Evolutionary conservation across 192 early-diverging fungal genomes (phyloP), one percentile per base, ranked within the genome.

Genomic region (Mortierella alpina): DNA sequence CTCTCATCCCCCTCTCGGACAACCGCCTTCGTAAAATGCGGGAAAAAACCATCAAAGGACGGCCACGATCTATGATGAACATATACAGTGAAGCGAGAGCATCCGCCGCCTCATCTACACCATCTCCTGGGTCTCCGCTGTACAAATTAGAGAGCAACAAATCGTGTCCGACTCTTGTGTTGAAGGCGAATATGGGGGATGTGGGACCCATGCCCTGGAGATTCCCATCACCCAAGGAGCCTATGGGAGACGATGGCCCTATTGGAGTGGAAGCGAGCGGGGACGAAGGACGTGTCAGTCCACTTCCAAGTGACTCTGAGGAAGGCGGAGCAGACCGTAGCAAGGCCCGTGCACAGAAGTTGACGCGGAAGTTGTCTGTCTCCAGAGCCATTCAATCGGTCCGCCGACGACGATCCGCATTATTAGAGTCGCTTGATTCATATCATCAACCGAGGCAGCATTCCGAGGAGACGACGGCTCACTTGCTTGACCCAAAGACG

Each of bases 21-120:
- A 69, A 40, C 52, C 72, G 69, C 18, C 46, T 68, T 0, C 53
- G 17, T 5, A 58, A 48, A n/a, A 59, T 14, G 31, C 64, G 68
- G 17, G 44, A 63, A 51, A 50, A 44, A n/a, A 39, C 77, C 5
- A 40, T 72, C 15, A n/a, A 15, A 11, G 50, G 64, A 22, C 64
- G 76, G 5, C 70, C 70, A 5, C 31, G 10, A 18, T 80, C 77
- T 14, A 79, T 78, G 75, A 40, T 66, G 41, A 63, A 59, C 12
- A 14, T 70, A 6, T 56, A 56, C 8, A 7, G 22, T 1, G 18
- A 49, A 12, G 20, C 22, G 6, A 39, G 49, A 1, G 52, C 55
- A 39, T 63, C 63, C 10, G 11, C n/a, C 18, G 11, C 42, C 7
- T 20, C 42, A 7, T 40, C 47, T 4, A 46, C 15, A 7, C 20